A percentile compares a stretch with the other conserved stretches of the same genome.
phyloP scores from a whole-genome alignment of 805 yeast species.

The Teunomyces barrocoloradensis region DNA sequence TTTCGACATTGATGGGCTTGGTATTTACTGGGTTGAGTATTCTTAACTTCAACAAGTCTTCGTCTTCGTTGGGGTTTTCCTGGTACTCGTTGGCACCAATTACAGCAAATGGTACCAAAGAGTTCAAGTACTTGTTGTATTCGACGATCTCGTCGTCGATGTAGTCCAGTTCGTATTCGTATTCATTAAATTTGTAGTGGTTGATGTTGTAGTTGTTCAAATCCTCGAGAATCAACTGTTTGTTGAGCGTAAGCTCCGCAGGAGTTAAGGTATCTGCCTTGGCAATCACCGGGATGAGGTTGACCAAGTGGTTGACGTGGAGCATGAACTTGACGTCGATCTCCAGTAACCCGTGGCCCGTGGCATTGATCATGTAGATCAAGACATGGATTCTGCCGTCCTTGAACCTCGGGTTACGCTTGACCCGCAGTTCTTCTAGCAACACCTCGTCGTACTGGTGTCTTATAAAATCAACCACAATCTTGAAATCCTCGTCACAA shows the following conservation, averaged over 20 bases:
- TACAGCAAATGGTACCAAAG: conserved; percentile 63
- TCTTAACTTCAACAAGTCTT: conserved; percentile 51
- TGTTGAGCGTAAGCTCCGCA: conserved; percentile 58
- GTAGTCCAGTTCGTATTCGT: conserved; percentile 49
- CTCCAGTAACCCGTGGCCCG: conserved; percentile 44
- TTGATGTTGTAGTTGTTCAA: conserved; percentile 69
- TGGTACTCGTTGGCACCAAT: conserved; percentile 67
- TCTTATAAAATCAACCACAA: conserved; percentile 73
- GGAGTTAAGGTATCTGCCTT: conserved; percentile 44
- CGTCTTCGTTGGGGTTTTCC: conserved; percentile 35
- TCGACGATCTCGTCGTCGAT: conserved; percentile 63
- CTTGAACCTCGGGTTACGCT: conserved; percentile 81
- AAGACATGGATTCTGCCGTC: conserved; percentile 77
- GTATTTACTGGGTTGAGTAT: conserved; percentile 48
- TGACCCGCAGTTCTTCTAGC: conserved; percentile 75
- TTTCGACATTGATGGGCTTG: conserved; percentile 58
- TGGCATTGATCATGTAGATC: conserved; percentile 44
- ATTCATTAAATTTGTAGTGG: conserved; percentile 67
- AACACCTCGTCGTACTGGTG: conserved; percentile 82
- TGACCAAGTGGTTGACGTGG: conserved; percentile 41
- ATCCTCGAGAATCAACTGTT: conserved; percentile 73
- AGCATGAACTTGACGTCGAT: conserved; percentile 42
- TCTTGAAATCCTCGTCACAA: conserved; percentile 62
- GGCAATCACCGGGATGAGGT: conserved; percentile 42
- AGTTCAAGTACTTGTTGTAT: conserved; percentile 62